Evolutionary conservation across 371 early-diverging fungal genomes (phyloP).

Genomic region (Saksenaea vasiformis): DNA sequence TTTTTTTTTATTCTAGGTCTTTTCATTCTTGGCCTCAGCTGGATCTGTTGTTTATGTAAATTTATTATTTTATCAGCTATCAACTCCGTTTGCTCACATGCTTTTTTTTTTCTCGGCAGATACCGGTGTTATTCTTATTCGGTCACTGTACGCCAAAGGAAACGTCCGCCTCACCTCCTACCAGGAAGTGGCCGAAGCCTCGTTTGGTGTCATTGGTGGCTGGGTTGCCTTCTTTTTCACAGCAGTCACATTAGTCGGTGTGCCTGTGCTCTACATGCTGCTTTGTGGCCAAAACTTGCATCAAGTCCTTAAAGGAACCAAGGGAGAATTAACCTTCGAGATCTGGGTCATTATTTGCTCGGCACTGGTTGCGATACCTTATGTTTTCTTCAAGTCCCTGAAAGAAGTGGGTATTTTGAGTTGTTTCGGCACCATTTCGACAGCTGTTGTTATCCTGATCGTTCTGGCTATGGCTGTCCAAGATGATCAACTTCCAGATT

Average conservation of each 20-base stretch:
- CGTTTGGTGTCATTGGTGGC: conserved; percentile 68
- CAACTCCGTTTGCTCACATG: too few relatives aligned
- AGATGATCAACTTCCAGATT: conserved; percentile 6
- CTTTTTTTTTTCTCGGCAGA: conserved; percentile 53
- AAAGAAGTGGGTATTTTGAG: conserved; percentile 71
- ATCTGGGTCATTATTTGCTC: conserved; percentile 70
- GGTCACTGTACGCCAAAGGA: conserved; percentile 74
- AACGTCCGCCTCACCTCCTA: conserved; percentile 37
- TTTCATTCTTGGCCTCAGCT: conserved; percentile 60
- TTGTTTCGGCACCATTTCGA: conserved; percentile 29
- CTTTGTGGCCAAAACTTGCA: conserved; percentile 67
- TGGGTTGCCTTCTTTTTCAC: conserved; percentile 67
- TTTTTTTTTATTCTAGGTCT: conserved; percentile 50
- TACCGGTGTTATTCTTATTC: conserved; percentile 69
- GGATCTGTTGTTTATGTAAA: conserved; percentile 27
- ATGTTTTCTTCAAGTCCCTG: conserved; percentile 69
- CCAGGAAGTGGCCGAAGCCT: conserved; percentile 62
- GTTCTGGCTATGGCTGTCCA: conserved; percentile 25
- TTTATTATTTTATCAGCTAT: background rate
- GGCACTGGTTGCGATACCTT: conserved; percentile 65
- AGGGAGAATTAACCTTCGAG: conserved; percentile 32
- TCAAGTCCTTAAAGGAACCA: conserved; percentile 35
- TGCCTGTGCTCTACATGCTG: conserved; percentile 72
- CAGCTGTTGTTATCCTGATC: conserved; percentile 29
- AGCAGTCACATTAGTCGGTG: conserved; percentile 65